These are phyloP conservation scores for Candida nemodendra DNA, from an alignment of 805 yeast species.

Conservation along the genomic window DNA sequence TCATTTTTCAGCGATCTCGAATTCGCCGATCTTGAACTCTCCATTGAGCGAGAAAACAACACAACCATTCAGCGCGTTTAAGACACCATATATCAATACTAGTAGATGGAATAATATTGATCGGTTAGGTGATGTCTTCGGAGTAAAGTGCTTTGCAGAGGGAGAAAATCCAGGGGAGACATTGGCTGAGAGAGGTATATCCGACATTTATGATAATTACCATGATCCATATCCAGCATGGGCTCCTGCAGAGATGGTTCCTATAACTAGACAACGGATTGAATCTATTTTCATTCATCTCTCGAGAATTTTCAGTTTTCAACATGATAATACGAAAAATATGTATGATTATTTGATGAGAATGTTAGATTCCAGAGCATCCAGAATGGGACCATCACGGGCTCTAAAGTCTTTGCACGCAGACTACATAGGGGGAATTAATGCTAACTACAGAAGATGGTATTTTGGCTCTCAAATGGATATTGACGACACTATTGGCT, in stretches of 20 bases:
- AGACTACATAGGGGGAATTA: constrained; percentile 71
- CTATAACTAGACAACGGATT: constrained; percentile 53
- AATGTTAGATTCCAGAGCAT: constrained; percentile 64
- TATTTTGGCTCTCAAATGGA: constrained; percentile 74
- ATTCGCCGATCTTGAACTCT: constrained; percentile 24
- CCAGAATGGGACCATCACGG: constrained; percentile 54
- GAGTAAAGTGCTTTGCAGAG: constrained; percentile 28
- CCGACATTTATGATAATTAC: constrained; percentile 41
- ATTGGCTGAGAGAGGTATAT: constrained; percentile 33
- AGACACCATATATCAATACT: constrained; percentile 42
- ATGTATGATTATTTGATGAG: constrained; percentile 66
- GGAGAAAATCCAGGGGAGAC: constrained; percentile 34
- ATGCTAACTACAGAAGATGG: constrained; percentile 73
- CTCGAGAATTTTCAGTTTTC: constrained; percentile 63
- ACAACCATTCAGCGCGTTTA: constrained; percentile 41
- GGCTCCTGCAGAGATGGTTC: constrained; percentile 40
- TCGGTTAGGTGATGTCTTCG: constrained; percentile 32
- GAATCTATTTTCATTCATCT: constrained; percentile 54
- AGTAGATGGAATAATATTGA: constrained; percentile 44
- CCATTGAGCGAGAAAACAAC: constrained; percentile 29
- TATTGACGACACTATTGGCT: constrained; percentile 48
- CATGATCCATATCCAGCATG: constrained; percentile 58
- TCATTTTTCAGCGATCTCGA: constrained; percentile 10
- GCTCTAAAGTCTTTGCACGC: constrained; percentile 66
- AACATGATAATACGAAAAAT: constrained; percentile 59